A percentile compares a stretch with the other conserved stretches of the same genome.
Conservation (phyloP, 164 flowering plant genomes). For the Malania oleifera region DNA sequence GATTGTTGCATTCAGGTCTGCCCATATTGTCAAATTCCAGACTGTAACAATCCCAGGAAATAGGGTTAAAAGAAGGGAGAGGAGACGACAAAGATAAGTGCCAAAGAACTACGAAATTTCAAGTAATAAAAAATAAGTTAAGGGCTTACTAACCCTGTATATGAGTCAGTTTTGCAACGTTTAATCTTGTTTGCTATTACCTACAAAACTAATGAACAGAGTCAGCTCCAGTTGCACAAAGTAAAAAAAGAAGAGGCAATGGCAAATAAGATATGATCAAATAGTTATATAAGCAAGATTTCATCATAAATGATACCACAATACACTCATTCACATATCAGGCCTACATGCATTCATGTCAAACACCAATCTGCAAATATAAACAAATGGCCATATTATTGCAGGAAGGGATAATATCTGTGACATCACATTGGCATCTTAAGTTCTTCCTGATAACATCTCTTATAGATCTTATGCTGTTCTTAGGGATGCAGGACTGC, state of each 20-base stretch:
- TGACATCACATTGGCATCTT: no score
- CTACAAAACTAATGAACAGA: slow-evolving; percentile 31
- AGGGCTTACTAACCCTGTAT: slow-evolving; percentile 52
- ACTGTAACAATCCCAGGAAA: slow-evolving; percentile 31
- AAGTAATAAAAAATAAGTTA: neutral
- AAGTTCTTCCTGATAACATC: no score
- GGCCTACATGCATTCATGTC: no score
- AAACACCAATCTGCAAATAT: no score
- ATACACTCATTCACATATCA: no score
- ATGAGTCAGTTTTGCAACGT: slow-evolving; percentile 96
- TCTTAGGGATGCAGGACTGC: no score
- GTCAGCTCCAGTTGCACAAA: neutral
- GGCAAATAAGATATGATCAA: neutral
- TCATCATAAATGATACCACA: no score
- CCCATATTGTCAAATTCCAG: slow-evolving; percentile 91
- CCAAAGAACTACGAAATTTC: neutral
- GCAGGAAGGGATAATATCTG: no score
- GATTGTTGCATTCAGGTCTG: slow-evolving; percentile 95
- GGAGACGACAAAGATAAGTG: neutral
- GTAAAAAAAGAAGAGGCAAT: neutral
- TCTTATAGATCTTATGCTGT: no score
- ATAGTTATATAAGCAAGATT: no score
- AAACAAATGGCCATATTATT: no score
- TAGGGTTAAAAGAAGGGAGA: neutral
- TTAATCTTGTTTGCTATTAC: slow-evolving; percentile 83